Conservation (phyloP, 805 yeast species). For the Yamadazyma laniorum region DNA sequence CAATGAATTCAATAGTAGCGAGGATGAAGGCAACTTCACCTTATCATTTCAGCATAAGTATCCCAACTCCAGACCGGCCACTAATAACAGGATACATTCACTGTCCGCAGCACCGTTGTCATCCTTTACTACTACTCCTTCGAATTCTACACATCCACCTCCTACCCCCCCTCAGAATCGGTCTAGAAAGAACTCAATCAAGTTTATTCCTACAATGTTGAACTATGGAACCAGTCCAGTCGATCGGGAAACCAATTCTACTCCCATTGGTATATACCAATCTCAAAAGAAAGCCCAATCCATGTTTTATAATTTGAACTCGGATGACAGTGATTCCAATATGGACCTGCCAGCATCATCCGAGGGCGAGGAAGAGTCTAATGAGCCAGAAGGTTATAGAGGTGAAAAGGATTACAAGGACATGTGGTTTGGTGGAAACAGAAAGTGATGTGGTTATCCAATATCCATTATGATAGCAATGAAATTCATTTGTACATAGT, state of each 20-base stretch:
- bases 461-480: too few relatives aligned
- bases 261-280: constrained; percentile 14
- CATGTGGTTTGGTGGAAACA: constrained; percentile 41
- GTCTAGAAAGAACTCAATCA: constrained; percentile 28
- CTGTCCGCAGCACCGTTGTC: neutral
- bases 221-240: constrained; percentile 13
- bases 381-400: constrained; percentile 1
- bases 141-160: neutral
- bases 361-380: constrained; percentile 16
- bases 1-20: neutral
- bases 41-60: constrained; percentile 12
- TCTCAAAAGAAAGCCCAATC: constrained; percentile 7
- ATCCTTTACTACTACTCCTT: too few relatives aligned
- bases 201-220: constrained; percentile 24
- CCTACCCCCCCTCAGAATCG: constrained; percentile 1
- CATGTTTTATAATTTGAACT: constrained; percentile 32
- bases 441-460: neutral
- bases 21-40: constrained; percentile 14
- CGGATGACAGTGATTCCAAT: constrained; percentile 16
- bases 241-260: constrained; percentile 10
- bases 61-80: constrained; percentile 1
- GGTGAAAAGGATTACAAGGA: constrained; percentile 16
- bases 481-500: neutral
- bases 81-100: neutral
- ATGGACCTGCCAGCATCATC: constrained; percentile 9